Percentiles rank a stretch among this genome's conserved stretches.
Evolutionary conservation across 1,139 yeast species (phyloP).

Genomic region (Zygotorulaspora mrakii): DNA sequence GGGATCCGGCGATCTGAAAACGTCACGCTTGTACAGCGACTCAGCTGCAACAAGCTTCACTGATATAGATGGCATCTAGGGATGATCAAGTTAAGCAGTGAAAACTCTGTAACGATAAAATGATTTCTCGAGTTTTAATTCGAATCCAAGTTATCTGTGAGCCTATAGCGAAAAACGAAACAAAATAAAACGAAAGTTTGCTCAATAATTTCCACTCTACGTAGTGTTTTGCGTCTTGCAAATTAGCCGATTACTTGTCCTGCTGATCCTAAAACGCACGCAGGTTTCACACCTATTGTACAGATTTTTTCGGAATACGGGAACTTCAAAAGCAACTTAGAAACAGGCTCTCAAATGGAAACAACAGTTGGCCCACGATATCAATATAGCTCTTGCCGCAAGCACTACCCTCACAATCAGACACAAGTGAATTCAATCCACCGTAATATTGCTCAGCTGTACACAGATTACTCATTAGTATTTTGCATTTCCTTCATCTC

Average conservation of each 20-base stretch:
- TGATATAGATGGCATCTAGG: slow-evolving; percentile 39
- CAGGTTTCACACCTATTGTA: background rate
- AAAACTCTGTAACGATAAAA: too few species aligned
- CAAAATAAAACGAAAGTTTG: too few species aligned
- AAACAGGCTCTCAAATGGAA: background rate
- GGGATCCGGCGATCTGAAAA: slow-evolving; percentile 94
- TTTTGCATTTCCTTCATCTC: background rate
- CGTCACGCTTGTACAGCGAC: slow-evolving; percentile 90
- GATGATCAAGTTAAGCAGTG: too few species aligned
- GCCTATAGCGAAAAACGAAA: too few species aligned
- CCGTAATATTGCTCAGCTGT: background rate
- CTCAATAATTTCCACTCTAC: too few species aligned
- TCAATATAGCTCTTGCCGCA: background rate
- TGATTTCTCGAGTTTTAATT: too few species aligned
- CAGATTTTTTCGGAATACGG: background rate
- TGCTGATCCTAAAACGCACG: background rate
- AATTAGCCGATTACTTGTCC: too few species aligned
- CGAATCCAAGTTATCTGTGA: too few species aligned
- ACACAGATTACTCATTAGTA: background rate
- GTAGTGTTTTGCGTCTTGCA: too few species aligned
- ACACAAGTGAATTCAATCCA: slow-evolving; percentile 2
- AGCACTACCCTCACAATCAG: background rate
- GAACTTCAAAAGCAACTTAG: background rate
- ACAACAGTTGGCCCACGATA: background rate
- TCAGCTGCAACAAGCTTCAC: slow-evolving; percentile 94